These are phyloP conservation scores for Pichia pseudocactophila DNA, from an alignment of 805 yeast species.

Conservation along the genomic window DNA sequence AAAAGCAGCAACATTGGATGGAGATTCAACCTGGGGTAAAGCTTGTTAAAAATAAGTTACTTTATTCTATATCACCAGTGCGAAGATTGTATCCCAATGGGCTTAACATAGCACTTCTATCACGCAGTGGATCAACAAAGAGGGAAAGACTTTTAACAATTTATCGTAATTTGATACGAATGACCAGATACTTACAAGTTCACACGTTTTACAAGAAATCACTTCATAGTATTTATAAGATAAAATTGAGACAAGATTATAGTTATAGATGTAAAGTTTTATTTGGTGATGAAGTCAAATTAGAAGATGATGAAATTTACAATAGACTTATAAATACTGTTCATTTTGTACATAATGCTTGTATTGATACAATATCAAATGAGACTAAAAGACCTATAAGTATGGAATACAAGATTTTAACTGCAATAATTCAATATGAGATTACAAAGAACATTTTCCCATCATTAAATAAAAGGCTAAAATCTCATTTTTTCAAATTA, in stretches of 20 bases:
- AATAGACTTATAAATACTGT: slow-evolving; percentile 18
- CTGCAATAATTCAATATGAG: slow-evolving; percentile 18
- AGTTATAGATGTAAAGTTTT: slow-evolving; percentile 11
- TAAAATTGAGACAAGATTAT: slow-evolving; percentile 20
- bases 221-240: slow-evolving; percentile 11
- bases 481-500: slow-evolving; percentile 1
- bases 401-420: slow-evolving; percentile 13
- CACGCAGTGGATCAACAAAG: slow-evolving; percentile 2
- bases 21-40: slow-evolving; percentile 1
- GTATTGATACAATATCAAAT: slow-evolving; percentile 8
- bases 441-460: slow-evolving; percentile 12
- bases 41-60: slow-evolving; percentile 2
- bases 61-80: slow-evolving; percentile 13
- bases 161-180: slow-evolving; percentile 19
- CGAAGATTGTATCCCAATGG: slow-evolving; percentile 17
- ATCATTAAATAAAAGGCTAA: neutral
- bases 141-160: slow-evolving; percentile 8
- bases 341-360: slow-evolving; percentile 21
- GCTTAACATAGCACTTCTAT: slow-evolving; percentile 10
- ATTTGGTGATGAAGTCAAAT: neutral
- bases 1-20: neutral
- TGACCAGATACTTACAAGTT: slow-evolving; percentile 10
- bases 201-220: slow-evolving; percentile 6
- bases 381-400: slow-evolving; percentile 3
- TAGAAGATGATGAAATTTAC: slow-evolving; percentile 11